These are phyloP conservation scores for Vitis rotundifolia DNA, from an alignment of 164 flowering plant species.

Conservation along the genomic window DNA sequence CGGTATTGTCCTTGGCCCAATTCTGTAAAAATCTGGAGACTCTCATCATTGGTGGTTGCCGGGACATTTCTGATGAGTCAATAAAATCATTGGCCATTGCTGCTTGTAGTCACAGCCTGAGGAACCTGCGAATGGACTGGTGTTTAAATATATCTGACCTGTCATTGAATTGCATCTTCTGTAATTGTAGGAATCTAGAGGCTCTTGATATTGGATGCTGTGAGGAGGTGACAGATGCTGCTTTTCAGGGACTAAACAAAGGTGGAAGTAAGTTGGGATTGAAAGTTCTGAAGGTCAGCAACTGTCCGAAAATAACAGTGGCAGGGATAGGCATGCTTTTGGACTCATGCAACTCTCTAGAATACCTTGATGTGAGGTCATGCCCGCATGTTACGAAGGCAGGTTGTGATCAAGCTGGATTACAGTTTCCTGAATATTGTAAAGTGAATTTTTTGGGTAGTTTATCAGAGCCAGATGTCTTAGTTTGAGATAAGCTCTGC, in stretches of 20 bases:
- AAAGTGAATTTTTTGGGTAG: conserved; percentile 73
- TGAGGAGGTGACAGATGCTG: conserved; percentile 79
- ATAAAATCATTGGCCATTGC: conserved; percentile 48
- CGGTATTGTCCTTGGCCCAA: conserved; percentile 58
- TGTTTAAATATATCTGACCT: conserved; percentile 75
- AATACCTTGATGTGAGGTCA: conserved; percentile 85
- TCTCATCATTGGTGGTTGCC: conserved; percentile 81
- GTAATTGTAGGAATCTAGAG: conserved; percentile 65
- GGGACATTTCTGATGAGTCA: conserved; percentile 61
- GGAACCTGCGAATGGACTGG: conserved; percentile 84
- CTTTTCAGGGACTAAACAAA: conserved; percentile 50
- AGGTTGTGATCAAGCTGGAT: conserved; percentile 73
- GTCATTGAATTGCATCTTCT: conserved; percentile 57
- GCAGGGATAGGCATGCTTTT: conserved; percentile 53
- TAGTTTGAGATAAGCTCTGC: conserved; percentile 14
- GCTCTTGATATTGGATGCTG: conserved; percentile 84
- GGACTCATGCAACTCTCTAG: conserved; percentile 56
- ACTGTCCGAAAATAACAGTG: conserved; percentile 81
- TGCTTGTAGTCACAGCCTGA: conserved; percentile 56
- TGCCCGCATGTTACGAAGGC: conserved; percentile 69
- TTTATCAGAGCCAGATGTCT: conserved; percentile 51
- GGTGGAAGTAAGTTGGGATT: conserved; percentile 37
- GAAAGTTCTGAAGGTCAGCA: conserved; percentile 68
- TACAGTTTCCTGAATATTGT: conserved; percentile 69
- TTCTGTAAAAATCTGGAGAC: conserved; percentile 79